Base-by-base conservation (phyloP, 2,329 filamentous ascomycete species). In the Claviceps pusilla region DNA sequence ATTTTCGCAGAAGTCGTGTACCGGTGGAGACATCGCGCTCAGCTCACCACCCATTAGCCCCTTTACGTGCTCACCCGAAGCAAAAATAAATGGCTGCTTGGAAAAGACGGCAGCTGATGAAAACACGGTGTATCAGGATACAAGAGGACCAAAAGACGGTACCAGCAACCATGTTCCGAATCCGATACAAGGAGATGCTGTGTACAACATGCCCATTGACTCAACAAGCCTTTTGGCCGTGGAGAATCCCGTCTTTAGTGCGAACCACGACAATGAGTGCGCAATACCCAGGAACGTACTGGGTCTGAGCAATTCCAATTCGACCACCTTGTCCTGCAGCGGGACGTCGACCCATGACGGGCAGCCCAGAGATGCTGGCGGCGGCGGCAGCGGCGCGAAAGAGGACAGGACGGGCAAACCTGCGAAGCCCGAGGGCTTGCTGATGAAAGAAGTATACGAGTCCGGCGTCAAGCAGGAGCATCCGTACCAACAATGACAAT, bases 381-480 rank as follows among this genome's bases (percentile, higher is more conserved):
- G 37, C 37, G 37, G 37, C 37, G 12, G 6, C 37, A 4, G 6
- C 43, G 19, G 10, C 43, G 33, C 7, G 43, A 46, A 28, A 28
- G 59, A 57, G 2, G 50, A 35, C 57, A 54, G 51, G 46, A 4
- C 45, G 39, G 28, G 41, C 29, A 35, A 9, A 33, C 19, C 47
- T 19, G 59, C 63, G 29, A 59, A 54, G 49, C 57, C 65, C 1
- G 68, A 66, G 54, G 60, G 62, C 2, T 61, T 73, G 10, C 64
- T 72, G 19, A 68, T 65, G 47, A 73, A 72, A 61, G 71, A 68
- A 28, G 52, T 14, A 24, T 35, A 11, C 46, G 47, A 42, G 43
- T 11, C 33, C 33, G 9, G 33, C 29, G 4, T 28, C 51, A 29
- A n/a, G 29, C 16, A 11, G 39, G 31, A 29, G 51, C n/a, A 10